Conservation (phyloP, 2,329 filamentous ascomycete genomes). For the Cladophialophora bantiana region DNA sequence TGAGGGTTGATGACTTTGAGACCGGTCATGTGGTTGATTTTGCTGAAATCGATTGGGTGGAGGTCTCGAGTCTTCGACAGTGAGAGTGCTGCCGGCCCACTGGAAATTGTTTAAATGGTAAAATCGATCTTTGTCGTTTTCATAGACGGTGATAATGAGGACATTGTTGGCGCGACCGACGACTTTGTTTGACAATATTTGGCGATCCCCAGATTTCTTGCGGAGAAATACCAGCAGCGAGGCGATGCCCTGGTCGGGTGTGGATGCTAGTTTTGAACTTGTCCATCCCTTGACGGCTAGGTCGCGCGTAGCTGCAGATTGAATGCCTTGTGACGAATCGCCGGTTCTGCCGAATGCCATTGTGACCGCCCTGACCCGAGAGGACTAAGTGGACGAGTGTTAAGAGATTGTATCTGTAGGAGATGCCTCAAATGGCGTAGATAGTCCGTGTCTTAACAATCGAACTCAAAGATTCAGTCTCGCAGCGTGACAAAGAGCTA, state of each 20-base stretch:
- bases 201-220: slow-evolving; percentile 67
- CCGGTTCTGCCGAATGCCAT: slow-evolving; percentile 17
- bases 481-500: neutral
- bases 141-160: slow-evolving; percentile 37
- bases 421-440: neutral
- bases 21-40: slow-evolving; percentile 18
- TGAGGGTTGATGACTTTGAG: slow-evolving; percentile 4
- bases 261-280: slow-evolving; percentile 71
- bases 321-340: neutral
- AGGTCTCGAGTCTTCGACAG: slow-evolving; percentile 54
- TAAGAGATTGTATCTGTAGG: neutral
- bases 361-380: neutral
- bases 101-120: slow-evolving; percentile 71
- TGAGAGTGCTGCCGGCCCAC: slow-evolving; percentile 71
- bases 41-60: slow-evolving; percentile 17
- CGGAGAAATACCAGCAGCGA: slow-evolving; percentile 73
- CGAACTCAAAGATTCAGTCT: neutral
- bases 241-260: slow-evolving; percentile 70
- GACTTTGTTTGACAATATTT: slow-evolving; percentile 52
- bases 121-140: slow-evolving; percentile 37
- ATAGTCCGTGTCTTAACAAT: neutral
- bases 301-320: slow-evolving; percentile 31
- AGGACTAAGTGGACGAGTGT: neutral
- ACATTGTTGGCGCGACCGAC: slow-evolving; percentile 29
- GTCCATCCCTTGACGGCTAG: slow-evolving; percentile 67